These are phyloP conservation scores for Didymellaceae sp. DNA, from an alignment of 2,329 filamentous ascomycete species.

Conservation along the genomic window DNA sequence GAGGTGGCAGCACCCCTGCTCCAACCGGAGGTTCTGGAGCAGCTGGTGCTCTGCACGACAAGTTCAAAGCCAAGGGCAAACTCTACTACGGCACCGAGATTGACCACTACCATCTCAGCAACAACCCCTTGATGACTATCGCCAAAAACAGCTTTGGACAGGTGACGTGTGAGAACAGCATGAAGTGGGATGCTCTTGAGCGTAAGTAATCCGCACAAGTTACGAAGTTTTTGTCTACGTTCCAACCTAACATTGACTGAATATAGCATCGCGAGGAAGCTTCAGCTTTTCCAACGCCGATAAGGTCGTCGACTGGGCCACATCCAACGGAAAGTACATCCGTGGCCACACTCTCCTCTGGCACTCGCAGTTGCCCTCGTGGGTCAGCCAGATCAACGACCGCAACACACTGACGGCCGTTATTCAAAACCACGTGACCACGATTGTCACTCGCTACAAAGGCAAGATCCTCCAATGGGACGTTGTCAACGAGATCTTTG, in stretches of 20 bases:
- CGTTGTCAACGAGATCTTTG: conserved; percentile 70
- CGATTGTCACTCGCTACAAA: conserved; percentile 65
- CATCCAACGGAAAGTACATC: conserved; percentile 64
- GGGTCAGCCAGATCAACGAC: conserved; percentile 65
- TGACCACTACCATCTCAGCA: conserved; percentile 3
- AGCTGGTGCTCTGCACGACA: neutral
- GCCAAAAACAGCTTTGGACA: conserved; percentile 70
- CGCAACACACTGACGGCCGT: conserved; percentile 61
- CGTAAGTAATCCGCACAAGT: conserved; percentile 23
- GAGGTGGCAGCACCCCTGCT: neutral
- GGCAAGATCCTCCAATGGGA: conserved; percentile 70
- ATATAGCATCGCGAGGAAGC: conserved; percentile 30
- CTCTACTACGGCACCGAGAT: conserved; percentile 1
- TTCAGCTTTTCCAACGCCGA: conserved; percentile 65
- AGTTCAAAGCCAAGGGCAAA: neutral
- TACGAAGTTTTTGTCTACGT: neutral
- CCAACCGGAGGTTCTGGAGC: neutral
- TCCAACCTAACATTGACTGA: neutral
- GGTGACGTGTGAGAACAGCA: conserved; percentile 71
- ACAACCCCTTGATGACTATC: conserved; percentile 46
- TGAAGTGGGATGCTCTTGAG: conserved; percentile 72
- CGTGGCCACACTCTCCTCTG: conserved; percentile 72
- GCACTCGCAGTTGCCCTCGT: conserved; percentile 61
- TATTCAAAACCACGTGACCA: conserved; percentile 67
- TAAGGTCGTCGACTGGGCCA: conserved; percentile 63